These are phyloP conservation scores for Pestalotiopsis sp. DNA, from an alignment of 2,329 filamentous ascomycete species.

Conservation along the genomic window DNA sequence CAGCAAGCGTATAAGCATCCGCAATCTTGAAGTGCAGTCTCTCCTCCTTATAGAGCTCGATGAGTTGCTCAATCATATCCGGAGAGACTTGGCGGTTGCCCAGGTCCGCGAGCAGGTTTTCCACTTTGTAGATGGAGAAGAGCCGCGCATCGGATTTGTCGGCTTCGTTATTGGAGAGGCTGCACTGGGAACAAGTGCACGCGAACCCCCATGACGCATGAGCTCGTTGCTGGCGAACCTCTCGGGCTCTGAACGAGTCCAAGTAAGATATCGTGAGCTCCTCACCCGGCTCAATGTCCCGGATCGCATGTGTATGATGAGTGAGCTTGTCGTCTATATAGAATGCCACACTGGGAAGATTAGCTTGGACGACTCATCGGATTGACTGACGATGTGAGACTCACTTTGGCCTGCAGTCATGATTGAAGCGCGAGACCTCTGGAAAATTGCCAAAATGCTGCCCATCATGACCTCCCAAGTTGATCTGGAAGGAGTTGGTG, in stretches of 20 bases:
- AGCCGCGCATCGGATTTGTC: conserved; percentile 34
- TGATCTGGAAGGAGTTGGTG: conserved; percentile 29
- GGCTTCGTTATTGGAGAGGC: conserved; percentile 20
- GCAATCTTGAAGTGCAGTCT: conserved; percentile 40
- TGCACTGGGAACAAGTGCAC: conserved; percentile 40
- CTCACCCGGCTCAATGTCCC: conserved; percentile 34
- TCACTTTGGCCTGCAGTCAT: conserved; percentile 43
- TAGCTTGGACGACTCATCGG: not conserved
- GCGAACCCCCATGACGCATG: conserved; percentile 39
- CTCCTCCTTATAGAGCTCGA: conserved; percentile 36
- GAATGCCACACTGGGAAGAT: conserved; percentile 29
- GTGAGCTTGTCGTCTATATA: conserved; percentile 37
- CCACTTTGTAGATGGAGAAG: conserved; percentile 30
- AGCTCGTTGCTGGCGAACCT: conserved; percentile 32
- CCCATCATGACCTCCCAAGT: conserved; percentile 16
- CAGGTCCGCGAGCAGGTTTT: conserved; percentile 23
- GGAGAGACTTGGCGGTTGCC: conserved; percentile 20
- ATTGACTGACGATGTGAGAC: not conserved
- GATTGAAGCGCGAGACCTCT: conserved; percentile 41
- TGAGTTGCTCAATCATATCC: conserved; percentile 31
- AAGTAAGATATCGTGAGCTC: conserved; percentile 46
- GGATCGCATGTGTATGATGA: conserved; percentile 39
- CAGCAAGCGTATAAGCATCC: conserved; percentile 39
- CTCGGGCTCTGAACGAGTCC: conserved; percentile 34
- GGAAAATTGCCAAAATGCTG: conserved; percentile 34